Conservation (phyloP, 2,329 filamentous ascomycete species). For the Echinosphaeria canescens region DNA sequence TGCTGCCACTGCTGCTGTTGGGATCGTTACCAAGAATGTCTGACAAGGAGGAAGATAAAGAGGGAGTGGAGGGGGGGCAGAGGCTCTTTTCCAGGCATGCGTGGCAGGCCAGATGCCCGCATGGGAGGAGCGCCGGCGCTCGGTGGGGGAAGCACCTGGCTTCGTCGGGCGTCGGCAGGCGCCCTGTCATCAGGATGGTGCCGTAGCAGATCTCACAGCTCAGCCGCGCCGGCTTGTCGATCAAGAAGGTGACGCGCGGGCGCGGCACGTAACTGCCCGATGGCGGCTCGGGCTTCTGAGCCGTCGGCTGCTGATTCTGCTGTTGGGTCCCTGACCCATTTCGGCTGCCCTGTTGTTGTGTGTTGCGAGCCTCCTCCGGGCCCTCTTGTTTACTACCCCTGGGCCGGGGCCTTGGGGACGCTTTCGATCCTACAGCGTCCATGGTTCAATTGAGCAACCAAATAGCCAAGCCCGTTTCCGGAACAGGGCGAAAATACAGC, state of each 20-base stretch:
- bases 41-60: too few species aligned
- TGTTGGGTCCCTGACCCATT: not conserved
- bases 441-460: not conserved
- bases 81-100: conserved; percentile 10
- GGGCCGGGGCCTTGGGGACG: not conserved
- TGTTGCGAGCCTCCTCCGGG: not conserved
- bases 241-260: conserved; percentile 8
- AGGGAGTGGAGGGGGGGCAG: too few species aligned
- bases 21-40: too few species aligned
- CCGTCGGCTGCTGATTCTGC: too few species aligned
- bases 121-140: conserved; percentile 11
- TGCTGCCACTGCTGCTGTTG: too few species aligned
- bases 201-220: conserved; percentile 9
- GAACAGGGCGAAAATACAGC: not conserved
- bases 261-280: conserved; percentile 6
- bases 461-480: not conserved
- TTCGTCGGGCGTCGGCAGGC: not conserved
- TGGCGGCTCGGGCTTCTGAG: too few species aligned
- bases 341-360: not conserved
- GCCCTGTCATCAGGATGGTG: not conserved
- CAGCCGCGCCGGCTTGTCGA: conserved; percentile 7
- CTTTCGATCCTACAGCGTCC: not conserved
- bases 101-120: conserved; percentile 12
- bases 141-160: not conserved
- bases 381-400: not conserved